Evolutionary conservation across 1,284 basidiomycete genomes (phyloP), one percentile per base, ranked within the genome.

Genomic region (Ceratobasidium sp.): DNA sequence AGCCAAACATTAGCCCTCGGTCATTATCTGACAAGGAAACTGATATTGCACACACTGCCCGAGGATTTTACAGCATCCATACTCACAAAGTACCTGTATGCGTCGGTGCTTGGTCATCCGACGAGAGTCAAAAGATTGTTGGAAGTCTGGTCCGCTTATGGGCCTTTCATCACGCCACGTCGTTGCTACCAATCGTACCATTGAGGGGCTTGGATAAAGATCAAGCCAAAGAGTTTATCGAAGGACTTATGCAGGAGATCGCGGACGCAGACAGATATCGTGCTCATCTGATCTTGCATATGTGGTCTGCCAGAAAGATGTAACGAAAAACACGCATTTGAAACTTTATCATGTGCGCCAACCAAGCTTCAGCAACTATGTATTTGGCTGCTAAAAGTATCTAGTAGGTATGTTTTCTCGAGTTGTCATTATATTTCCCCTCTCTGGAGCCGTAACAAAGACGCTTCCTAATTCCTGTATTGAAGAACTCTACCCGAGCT

Each of bases 1-100:
- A 46, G 33, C 28, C 28, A 10, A 9, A 20, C n/a, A 44, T 26
- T 6, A 23, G 51, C 20, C 7, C 49, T 26, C 13, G 7, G 5
- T n/a, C 42, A 20, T 3, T 12, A 9, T n/a, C 23, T 7, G 23
- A n/a, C 15, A 51, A 64, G 40, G n/a, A 53, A 6, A 2, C 10
- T 46, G 9, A 18, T 3, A 40, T 58, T 13, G 3, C 3, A 28
- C 53, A 53, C 1, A 10, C n/a, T 44, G 44, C 13, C 28, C 44
- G 40, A 60, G 70, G 70, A n/a, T 60, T 71, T n/a, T 68, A 60
- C 12, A 26, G 20, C 18, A 71, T 71, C 53, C 39, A 33, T 40
- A 20, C 18, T 23, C 39, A 44, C 18, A 10, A 10, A 6, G 6
- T 15, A 2, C 58, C 28, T 2, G 23, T 40, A 23, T 58, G 56